Evolutionary conservation across 305 asterid species (phyloP), one percentile per base, ranked within the genome.

Genomic region (Rubia tinctorum): DNA sequence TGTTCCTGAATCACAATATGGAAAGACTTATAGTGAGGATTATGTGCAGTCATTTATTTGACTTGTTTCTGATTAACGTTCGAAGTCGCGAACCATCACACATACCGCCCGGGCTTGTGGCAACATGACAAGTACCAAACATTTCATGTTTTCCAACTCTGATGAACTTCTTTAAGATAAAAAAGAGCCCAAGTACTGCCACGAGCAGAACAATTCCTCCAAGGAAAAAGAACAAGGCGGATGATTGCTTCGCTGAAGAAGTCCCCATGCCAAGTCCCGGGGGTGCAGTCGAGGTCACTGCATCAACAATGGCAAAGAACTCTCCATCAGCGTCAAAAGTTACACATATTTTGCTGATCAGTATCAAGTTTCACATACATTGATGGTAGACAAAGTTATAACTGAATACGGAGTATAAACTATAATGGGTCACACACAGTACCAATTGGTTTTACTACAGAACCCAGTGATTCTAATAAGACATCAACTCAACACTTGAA

Each of bases 201-300:
- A 83, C 80, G 40, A 90, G 83, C 71, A 86, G 18, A 68, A 87
- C 75, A 59, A 88, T 59, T 47, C 81, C 90, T 40, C 90, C 95
- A 34, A 88, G 87, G 60, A 87, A 73, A 62, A 88, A 74, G 82
- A 79, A 74, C 59, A 87, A 59, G 65, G 80, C 85, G 39, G 81
- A 56, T 37, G 88, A 82, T 42, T 68, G 81, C 73, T 75, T 73
- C n/a, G 88, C 66, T 40, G 81, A 22, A 43, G 86, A 66, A 73
- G 84, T 81, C 78, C 66, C 75, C 67, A 78, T 53, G 71, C 74
- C 78, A 64, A 78, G 83, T 61, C 56, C 34, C 14, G 84, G 73
- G 64, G 84, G 66, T 20, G 86, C 59, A 64, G 34, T 30, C 3
- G 34, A 30, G 70, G 73, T 79, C 40, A 71, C 91, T 84, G 85